Evolutionary conservation across 1,284 basidiomycete genomes (phyloP).

Genomic region (Malassezia slooffiae): DNA sequence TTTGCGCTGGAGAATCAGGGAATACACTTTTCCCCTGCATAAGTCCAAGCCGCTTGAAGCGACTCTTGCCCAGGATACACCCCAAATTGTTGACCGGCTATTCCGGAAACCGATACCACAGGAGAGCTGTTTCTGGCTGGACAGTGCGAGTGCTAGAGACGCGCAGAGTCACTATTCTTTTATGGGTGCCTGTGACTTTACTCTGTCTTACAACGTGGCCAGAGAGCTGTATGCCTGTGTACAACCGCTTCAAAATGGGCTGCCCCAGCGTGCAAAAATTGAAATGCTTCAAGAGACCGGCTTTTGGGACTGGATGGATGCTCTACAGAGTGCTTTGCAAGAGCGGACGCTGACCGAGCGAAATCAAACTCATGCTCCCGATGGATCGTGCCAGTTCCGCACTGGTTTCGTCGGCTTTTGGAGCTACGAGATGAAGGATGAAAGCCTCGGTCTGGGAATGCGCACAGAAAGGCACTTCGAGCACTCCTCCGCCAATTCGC

Average conservation of each 20-base stretch:
- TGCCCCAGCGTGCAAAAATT: neutral
- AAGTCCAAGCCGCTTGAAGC: neutral
- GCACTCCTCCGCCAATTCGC: neutral
- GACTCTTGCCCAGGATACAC: neutral
- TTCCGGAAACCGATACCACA: constrained; percentile 3
- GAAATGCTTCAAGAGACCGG: neutral
- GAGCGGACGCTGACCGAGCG: too few species aligned
- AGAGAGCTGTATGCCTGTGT: neutral
- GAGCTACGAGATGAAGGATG: constrained; percentile 54
- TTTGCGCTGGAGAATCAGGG: neutral
- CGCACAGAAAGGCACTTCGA: constrained; percentile 4
- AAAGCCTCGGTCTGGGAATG: constrained; percentile 43
- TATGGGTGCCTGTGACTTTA: constrained; percentile 34
- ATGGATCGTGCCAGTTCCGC: constrained; percentile 25
- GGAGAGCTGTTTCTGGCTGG: constrained; percentile 16
- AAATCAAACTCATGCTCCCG: too few species aligned
- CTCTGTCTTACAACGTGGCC: constrained; percentile 25
- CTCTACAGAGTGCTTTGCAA: constrained; percentile 6
- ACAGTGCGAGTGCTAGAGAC: constrained; percentile 16
- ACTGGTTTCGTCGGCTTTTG: constrained; percentile 53
- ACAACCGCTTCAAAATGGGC: neutral
- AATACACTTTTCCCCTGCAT: neutral
- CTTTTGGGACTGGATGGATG: constrained; percentile 12
- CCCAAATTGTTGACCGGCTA: neutral
- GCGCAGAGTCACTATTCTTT: constrained; percentile 27